Base-by-base conservation (phyloP, 2,329 filamentous ascomycete species). In the Clarireedia sp. region DNA sequence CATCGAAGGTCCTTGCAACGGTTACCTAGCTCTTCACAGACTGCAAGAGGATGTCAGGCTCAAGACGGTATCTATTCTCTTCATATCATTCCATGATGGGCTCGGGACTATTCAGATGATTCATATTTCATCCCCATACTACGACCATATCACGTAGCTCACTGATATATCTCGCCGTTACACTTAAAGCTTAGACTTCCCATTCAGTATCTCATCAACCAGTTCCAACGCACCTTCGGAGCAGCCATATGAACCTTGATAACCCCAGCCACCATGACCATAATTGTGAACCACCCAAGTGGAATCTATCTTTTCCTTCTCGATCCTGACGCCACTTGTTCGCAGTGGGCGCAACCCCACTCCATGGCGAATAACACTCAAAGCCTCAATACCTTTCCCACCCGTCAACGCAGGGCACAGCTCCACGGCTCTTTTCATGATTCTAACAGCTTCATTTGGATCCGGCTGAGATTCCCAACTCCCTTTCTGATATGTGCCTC, bases 231-330 rank as follows among this genome's bases (percentile, higher is more conserved):
- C 85, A 36, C 78, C 74, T 65, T 85, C 76, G 0, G 87, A 81
- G 68, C 86, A 89, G 1, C 87, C 88, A 69, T 86, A 92, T 5
- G 75, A 78, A 24, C 73, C 71, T 63, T 82, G 79, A 61, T 81
- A 88, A 3, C 85, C 85, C 70, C 79, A 81, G 0, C 81, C 80
- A 10, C 76, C 81, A 68, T 82, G 79, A 0, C 80, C 81, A 67
- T 83, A 83, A 59, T 81, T 79, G 67, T 85, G 82, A 43, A 85
- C 79, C 3, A 83, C 76, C 64, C 73, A 74, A 2, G 77, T 69
- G 2, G 74, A 77, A 51, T 75, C 71, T 43, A 87, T 75, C 41
- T 71, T 74, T 64, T 87, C 83, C 63, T 74, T 80, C 67, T 86
- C 84, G 48, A 87, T 72, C 48, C 85, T 75, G 23, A 80, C 78